phyloP scores from a whole-genome alignment of 108 stramenopile species.

The Mayamaea pseudoterrestris region DNA sequence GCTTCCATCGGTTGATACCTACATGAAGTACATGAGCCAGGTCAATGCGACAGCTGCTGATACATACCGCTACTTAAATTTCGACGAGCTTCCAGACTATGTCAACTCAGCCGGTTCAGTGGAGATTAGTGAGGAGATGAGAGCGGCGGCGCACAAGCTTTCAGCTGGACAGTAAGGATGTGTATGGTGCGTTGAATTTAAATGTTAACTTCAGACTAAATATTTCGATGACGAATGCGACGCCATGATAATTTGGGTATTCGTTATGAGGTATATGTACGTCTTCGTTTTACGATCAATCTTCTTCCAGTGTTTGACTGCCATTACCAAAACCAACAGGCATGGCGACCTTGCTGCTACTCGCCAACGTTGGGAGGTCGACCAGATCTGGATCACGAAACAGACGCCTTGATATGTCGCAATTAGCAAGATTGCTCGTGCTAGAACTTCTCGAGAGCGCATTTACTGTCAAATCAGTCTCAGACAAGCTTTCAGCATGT shows the following conservation, averaged over 20 bases:
- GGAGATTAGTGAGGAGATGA: constrained; percentile 82
- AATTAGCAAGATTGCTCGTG: not conserved
- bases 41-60: constrained; percentile 78
- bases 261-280: too few relatives aligned
- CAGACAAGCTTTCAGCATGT: not conserved
- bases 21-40: constrained; percentile 69
- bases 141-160: constrained; percentile 71
- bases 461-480: not conserved
- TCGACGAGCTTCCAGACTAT: constrained; percentile 87
- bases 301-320: too few relatives aligned
- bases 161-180: not conserved
- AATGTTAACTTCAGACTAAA: too few relatives aligned
- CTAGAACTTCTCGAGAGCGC: not conserved
- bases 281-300: too few relatives aligned
- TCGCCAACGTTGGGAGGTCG: constrained; percentile 31
- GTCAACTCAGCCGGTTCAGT: constrained; percentile 68
- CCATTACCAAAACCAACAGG: constrained; percentile 36
- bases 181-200: too few relatives aligned
- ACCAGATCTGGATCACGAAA: constrained; percentile 44
- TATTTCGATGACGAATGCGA: too few relatives aligned
- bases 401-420: constrained; percentile 17
- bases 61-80: constrained; percentile 95
- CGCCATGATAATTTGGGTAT: too few relatives aligned
- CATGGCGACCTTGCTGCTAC: constrained; percentile 32
- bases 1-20: constrained; percentile 82